Evolutionary conservation across 1,284 basidiomycete genomes (phyloP), one percentile per base, ranked within the genome.

Genomic region (Pascua sp.): DNA sequence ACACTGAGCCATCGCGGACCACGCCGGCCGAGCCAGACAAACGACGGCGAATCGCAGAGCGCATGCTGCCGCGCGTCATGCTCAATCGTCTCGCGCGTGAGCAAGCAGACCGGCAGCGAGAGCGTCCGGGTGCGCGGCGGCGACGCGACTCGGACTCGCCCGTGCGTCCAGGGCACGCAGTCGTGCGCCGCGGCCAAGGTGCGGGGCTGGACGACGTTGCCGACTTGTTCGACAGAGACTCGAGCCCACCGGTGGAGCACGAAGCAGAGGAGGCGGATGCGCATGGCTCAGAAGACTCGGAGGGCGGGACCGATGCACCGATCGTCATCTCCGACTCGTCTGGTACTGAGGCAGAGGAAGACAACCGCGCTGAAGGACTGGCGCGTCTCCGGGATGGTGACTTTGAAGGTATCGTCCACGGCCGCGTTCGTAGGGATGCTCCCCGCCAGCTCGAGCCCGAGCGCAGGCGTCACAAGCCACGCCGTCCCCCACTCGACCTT

Each of bases 21-120:
- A 32, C 24, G 3, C 24, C 3, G 7, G 24, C 24, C 24, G 24
- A 50, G 0, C 42, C 45, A 3, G 70, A 71, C 54, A 59, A 51
- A 16, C 57, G 72, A 13, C 51, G 67, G 15, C 66, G 61, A 15
- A 73, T 75, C 15, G 74, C 74, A 5, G 47, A 67, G 13, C 60
- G 71, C 2, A 73, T 76, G 72, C 58, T 76, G 39, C 74, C 74
- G 8, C 68, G 65, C 15, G 69, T 61, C 1, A 71, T 76, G 71
- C 63, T 75, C 5, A 65, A 66, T 39, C 60, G 65, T 1, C 62
- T 72, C 1, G 68, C 52, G 18, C 38, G 36, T 5, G 47, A 57
- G 24, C 24, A 32, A 11, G 51, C 47, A 7, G 17, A 39, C 24
- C 41, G 47, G n/a, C 17, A 36, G 18, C 11, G 42, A 17, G 16